These are phyloP conservation scores for Penicillium sclerotigenum DNA, from an alignment of 2,329 filamentous ascomycete species.

Conservation along the genomic window DNA sequence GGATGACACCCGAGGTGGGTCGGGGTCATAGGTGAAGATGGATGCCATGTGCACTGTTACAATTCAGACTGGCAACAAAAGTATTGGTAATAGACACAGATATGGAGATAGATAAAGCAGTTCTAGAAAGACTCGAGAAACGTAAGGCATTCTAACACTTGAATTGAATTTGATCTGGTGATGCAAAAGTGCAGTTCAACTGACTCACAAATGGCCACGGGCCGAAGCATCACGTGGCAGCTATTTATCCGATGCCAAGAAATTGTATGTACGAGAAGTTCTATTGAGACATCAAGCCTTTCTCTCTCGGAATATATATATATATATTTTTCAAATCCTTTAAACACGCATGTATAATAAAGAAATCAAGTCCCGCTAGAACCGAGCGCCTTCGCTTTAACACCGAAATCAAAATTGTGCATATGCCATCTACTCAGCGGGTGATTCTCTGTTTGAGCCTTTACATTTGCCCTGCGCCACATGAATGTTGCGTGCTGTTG, in stretches of 20 bases:
- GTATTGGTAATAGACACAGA: slow-evolving; percentile 11
- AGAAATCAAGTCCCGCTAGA: neutral
- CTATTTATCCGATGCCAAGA: neutral
- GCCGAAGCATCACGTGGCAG: slow-evolving; percentile 18
- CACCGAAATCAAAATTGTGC: neutral
- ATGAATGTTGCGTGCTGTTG: slow-evolving; percentile 83
- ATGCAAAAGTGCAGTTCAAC: slow-evolving; percentile 1
- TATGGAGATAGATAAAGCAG: slow-evolving; percentile 4
- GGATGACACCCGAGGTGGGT: slow-evolving; percentile 82
- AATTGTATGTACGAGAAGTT: neutral
- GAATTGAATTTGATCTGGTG: slow-evolving; percentile 1
- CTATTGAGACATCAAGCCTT: neutral
- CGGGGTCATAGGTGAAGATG: slow-evolving; percentile 90
- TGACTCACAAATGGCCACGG: slow-evolving; percentile 21
- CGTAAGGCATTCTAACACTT: slow-evolving; percentile 17
- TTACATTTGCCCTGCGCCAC: slow-evolving; percentile 89
- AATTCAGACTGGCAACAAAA: slow-evolving; percentile 11
- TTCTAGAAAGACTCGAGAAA: slow-evolving; percentile 1
- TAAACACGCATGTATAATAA: neutral
- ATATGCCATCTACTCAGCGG: slow-evolving; percentile 21
- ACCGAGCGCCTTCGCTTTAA: neutral
- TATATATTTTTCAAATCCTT: neutral
- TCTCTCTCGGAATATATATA: too few species aligned
- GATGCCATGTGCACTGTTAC: slow-evolving; percentile 67
- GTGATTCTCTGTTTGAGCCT: slow-evolving; percentile 40